phyloP scores from a whole-genome alignment of 2,329 filamentous ascomycete species.

The Nemania sp. region DNA sequence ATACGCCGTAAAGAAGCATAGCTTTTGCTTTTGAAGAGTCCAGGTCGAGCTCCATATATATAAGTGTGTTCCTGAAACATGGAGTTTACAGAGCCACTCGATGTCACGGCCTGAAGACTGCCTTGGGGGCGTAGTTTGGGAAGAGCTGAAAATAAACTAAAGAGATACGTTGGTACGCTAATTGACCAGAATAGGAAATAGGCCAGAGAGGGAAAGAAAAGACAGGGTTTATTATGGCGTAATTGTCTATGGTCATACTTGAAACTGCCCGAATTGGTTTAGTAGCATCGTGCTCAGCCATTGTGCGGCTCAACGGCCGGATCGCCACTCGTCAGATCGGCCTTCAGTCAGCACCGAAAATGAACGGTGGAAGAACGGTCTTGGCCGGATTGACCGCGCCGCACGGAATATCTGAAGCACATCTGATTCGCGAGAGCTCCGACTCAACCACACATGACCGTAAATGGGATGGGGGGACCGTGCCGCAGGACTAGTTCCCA shows the following conservation, averaged over 20 bases:
- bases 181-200: slow-evolving; percentile 12
- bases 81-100: slow-evolving; percentile 2
- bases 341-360: slow-evolving; percentile 4
- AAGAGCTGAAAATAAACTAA: slow-evolving; percentile 6
- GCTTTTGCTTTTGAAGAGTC: neutral
- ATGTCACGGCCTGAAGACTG: neutral
- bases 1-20: slow-evolving; percentile 17
- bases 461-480: slow-evolving; percentile 2
- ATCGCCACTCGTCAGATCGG: neutral
- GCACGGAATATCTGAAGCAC: neutral
- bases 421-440: neutral
- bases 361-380: neutral
- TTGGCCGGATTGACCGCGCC: slow-evolving; percentile 7
- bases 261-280: slow-evolving; percentile 6
- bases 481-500: neutral
- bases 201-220: slow-evolving; percentile 4
- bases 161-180: slow-evolving; percentile 1
- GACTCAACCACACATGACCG: neutral
- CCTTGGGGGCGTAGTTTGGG: neutral
- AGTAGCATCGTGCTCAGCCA: slow-evolving; percentile 16
- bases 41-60: neutral
- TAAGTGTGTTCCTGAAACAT: too few species aligned
- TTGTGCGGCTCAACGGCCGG: slow-evolving; percentile 7
- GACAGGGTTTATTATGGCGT: neutral
- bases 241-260: neutral